Evolutionary conservation across 1,284 basidiomycete genomes (phyloP).

Genomic region (Ganoderma resinaceum): DNA sequence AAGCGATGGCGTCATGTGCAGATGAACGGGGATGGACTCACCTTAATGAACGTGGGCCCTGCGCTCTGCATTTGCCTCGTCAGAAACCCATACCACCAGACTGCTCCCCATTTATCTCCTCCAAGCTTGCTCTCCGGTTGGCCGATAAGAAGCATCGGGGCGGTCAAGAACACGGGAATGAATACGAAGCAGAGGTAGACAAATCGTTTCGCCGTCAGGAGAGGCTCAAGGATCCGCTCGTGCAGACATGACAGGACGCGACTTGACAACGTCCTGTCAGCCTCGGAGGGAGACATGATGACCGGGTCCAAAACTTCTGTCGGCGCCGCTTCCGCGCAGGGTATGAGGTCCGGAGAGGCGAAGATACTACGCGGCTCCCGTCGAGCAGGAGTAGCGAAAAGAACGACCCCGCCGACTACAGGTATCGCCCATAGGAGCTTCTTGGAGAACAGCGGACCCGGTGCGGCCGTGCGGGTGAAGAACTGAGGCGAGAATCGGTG

Average conservation of each 20-base stretch:
- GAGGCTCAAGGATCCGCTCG: constrained; percentile 81
- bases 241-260: constrained; percentile 55
- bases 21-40: constrained; percentile 40
- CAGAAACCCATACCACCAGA: constrained; percentile 96
- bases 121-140: constrained; percentile 56
- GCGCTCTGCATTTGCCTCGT: constrained; percentile 93
- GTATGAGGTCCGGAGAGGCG: constrained; percentile 68
- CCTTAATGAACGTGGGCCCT: constrained; percentile 98
- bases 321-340: constrained; percentile 49
- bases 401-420: constrained; percentile 56
- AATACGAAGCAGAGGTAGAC: constrained; percentile 87
- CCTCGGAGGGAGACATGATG: constrained; percentile 71
- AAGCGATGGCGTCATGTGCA: constrained; percentile 10
- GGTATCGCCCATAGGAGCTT: constrained; percentile 63
- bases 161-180: constrained; percentile 84
- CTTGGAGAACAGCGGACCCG: constrained; percentile 29
- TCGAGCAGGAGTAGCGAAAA: constrained; percentile 56
- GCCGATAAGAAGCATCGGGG: constrained; percentile 89
- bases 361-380: constrained; percentile 49
- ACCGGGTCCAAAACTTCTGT: constrained; percentile 33
- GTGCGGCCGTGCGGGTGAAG: constrained; percentile 35
- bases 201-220: constrained; percentile 87
- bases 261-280: constrained; percentile 50
- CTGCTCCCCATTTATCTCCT: constrained; percentile 84
- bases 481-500: constrained; percentile 34